Conservation (phyloP, 345 rosid genomes). For the Eutrema yunnanense region DNA sequence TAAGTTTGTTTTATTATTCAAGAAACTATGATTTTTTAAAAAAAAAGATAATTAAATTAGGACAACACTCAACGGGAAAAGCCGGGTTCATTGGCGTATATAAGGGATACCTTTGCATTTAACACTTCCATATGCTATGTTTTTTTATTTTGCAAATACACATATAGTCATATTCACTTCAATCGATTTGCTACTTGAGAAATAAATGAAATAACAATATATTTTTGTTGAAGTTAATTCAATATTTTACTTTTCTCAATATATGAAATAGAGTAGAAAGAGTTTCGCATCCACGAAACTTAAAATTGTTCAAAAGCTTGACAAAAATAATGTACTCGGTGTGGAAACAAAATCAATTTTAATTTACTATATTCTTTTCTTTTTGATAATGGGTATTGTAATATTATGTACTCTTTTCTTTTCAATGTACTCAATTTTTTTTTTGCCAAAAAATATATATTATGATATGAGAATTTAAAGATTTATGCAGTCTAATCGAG, state of each 20-base stretch:
- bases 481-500: slow-evolving; percentile 17
- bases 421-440: too few species aligned
- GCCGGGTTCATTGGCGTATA: slow-evolving; percentile 70
- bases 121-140: slow-evolving; percentile 29
- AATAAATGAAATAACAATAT: background rate
- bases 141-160: background rate
- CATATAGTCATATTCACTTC: background rate
- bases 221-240: background rate
- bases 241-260: background rate
- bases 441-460: too few species aligned
- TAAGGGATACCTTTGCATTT: slow-evolving; percentile 35
- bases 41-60: too few species aligned
- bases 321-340: background rate
- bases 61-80: slow-evolving; percentile 27
- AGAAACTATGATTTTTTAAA: background rate
- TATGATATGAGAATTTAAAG: slow-evolving; percentile 5
- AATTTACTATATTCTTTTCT: background rate
- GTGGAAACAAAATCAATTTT: background rate
- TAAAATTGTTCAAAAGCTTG: background rate
- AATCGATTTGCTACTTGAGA: background rate
- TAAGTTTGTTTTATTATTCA: background rate
- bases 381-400: too few species aligned
- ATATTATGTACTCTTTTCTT: background rate
- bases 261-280: background rate
- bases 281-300: background rate